Percentiles rank a stretch among this genome's conserved stretches.
Evolutionary conservation across 2,329 filamentous ascomycete species (phyloP).

Genomic region (Claviceps purpurea): DNA sequence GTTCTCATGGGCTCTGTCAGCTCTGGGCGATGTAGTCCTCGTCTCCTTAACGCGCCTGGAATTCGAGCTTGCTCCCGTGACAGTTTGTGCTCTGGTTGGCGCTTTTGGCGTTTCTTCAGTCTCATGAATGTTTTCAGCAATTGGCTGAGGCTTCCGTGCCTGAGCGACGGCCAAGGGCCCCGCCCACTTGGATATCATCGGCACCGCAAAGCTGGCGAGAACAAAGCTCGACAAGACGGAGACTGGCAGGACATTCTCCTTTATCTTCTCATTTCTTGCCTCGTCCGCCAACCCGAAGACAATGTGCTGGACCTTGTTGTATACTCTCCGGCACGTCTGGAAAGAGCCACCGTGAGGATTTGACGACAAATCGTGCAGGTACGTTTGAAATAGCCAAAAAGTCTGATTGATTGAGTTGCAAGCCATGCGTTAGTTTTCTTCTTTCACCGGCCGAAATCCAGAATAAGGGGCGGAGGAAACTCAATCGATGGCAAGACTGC

Average conservation of each 20-base stretch:
- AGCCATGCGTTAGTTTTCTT: conserved; percentile 10
- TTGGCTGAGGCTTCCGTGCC: conserved; percentile 55
- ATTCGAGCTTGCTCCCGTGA: conserved; percentile 36
- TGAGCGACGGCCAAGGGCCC: conserved; percentile 73
- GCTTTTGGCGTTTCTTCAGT: conserved; percentile 34
- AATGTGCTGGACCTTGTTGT: conserved; percentile 80
- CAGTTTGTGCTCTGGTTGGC: conserved; percentile 52
- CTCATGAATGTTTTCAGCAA: conserved; percentile 17
- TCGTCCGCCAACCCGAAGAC: conserved; percentile 67
- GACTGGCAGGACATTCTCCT: conserved; percentile 68
- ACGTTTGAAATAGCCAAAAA: conserved; percentile 84
- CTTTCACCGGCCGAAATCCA: not conserved
- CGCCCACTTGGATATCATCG: conserved; percentile 62
- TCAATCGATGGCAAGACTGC: not conserved
- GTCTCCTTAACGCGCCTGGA: conserved; percentile 34
- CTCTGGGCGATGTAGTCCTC: conserved; percentile 28
- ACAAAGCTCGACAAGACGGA: conserved; percentile 72
- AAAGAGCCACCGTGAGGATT: conserved; percentile 67
- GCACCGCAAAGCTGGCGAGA: conserved; percentile 61
- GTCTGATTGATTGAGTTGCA: conserved; percentile 38
- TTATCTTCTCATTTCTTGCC: conserved; percentile 59
- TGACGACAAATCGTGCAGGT: conserved; percentile 65
- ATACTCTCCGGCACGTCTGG: conserved; percentile 69
- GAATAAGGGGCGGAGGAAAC: not conserved
- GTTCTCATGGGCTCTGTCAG: conserved; percentile 17